Conservation (phyloP, 345 rosid genomes). For the Garcia nutans region DNA sequence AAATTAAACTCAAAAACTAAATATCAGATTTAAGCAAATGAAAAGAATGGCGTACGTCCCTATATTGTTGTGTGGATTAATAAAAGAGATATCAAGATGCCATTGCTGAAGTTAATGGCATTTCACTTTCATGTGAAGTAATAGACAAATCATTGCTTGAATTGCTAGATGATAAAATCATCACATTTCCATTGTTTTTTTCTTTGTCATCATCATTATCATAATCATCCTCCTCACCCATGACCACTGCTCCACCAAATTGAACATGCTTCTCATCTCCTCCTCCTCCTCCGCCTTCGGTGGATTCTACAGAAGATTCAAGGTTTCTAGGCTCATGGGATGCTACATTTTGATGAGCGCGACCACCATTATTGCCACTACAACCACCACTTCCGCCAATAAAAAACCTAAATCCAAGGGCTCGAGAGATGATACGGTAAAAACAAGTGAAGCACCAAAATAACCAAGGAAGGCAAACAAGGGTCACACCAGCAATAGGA, state of each 20-base stretch:
- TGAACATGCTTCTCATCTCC: conserved; percentile 8
- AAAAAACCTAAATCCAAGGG: conserved; percentile 55
- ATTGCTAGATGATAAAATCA: conserved; percentile 1
- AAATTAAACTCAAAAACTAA: too few species aligned
- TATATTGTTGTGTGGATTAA: neutral
- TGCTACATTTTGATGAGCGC: neutral
- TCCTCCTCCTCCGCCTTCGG: neutral
- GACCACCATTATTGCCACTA: conserved; percentile 21
- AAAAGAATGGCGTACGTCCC: too few species aligned
- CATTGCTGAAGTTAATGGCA: conserved; percentile 39
- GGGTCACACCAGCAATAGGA: conserved; percentile 53
- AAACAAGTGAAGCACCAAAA: conserved; percentile 65
- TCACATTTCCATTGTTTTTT: neutral
- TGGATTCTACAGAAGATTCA: neutral
- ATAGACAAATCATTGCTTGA: conserved; percentile 15
- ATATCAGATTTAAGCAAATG: too few species aligned
- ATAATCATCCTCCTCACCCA: conserved; percentile 3
- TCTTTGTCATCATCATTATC: neutral
- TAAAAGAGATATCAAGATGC: conserved; percentile 18
- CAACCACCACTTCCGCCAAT: conserved; percentile 34
- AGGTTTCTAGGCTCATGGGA: neutral
- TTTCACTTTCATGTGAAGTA: conserved; percentile 43
- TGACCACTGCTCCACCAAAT: conserved; percentile 11
- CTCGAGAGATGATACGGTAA: conserved; percentile 61
- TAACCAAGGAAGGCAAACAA: conserved; percentile 78